A percentile compares a stretch with the other conserved stretches of the same genome.
These are phyloP conservation scores for Pseudotsuga menziesii DNA, from an alignment of 75 land plant genomes.

Conservation along the genomic window DNA sequence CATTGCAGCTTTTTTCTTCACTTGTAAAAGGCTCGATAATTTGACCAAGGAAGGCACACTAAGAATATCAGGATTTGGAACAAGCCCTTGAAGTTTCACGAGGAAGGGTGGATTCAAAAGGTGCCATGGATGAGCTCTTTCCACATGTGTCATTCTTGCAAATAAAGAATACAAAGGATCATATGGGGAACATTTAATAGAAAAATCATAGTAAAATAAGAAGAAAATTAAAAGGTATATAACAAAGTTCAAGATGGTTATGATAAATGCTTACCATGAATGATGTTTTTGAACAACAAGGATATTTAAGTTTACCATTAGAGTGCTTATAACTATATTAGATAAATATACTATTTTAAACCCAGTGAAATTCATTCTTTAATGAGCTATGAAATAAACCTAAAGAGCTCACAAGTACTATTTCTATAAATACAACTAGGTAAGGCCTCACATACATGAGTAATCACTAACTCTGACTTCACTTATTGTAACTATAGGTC, in stretches of 20 bases:
- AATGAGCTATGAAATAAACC: background rate
- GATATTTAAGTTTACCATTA: constrained; percentile 66
- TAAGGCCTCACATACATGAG: constrained; percentile 43
- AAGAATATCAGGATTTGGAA: constrained; percentile 49
- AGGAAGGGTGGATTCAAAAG: constrained; percentile 62
- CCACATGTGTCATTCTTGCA: constrained; percentile 81
- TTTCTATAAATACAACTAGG: background rate
- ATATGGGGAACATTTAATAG: background rate
- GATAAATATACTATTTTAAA: constrained; percentile 71
- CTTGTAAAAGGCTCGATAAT: constrained; percentile 65
- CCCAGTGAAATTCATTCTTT: background rate
- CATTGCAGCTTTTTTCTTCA: constrained; percentile 66
- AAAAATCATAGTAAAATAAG: background rate
- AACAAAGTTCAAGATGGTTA: no score
- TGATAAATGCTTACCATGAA: constrained; percentile 54
- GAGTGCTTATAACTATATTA: constrained; percentile 51
- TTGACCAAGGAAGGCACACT: constrained; percentile 65
- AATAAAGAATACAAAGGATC: background rate
- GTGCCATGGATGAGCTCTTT: constrained; percentile 49
- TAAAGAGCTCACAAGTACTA: background rate
- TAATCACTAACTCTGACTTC: constrained; percentile 78
- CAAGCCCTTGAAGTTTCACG: constrained; percentile 31
- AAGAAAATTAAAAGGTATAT: no score
- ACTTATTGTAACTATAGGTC: constrained; percentile 70
- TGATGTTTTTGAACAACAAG: constrained; percentile 69